phyloP scores from a whole-genome alignment of 495 filamentous ascomycete species.

The Penicillium atrosanguineum region DNA sequence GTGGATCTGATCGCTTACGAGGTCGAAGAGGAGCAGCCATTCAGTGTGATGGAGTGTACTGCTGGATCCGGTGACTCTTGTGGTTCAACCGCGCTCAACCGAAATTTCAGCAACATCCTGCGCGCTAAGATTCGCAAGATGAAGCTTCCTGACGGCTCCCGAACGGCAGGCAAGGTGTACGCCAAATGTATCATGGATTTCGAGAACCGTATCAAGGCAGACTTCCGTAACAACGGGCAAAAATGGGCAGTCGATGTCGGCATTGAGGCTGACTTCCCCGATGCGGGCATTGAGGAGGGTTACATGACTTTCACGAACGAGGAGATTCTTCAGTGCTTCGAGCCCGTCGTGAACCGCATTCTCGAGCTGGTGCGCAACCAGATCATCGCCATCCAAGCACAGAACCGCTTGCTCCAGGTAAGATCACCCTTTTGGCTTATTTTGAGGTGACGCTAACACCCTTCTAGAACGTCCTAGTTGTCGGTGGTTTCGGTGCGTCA shows the following conservation, averaged over 20 bases:
- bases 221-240: conserved; percentile 79
- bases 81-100: conserved; percentile 74
- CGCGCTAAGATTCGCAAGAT: conserved; percentile 80
- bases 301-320: conserved; percentile 85
- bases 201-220: conserved; percentile 78
- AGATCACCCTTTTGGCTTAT: conserved; percentile 6
- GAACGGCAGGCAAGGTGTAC: conserved; percentile 73
- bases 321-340: conserved; percentile 78
- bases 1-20: conserved; percentile 81
- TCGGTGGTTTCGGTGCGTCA: conserved; percentile 77
- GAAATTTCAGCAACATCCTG: conserved; percentile 77
- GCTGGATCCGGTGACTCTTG: conserved; percentile 77
- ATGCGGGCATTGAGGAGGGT: conserved; percentile 75
- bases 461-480: conserved; percentile 67
- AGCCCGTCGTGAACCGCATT: conserved; percentile 76
- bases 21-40: conserved; percentile 74
- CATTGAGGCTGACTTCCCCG: conserved; percentile 76
- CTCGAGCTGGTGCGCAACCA: conserved; percentile 76
- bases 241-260: conserved; percentile 83
- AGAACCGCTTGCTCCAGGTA: conserved; percentile 71
- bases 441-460: conserved; percentile 19
- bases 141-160: conserved; percentile 77
- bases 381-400: conserved; percentile 78
- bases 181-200: conserved; percentile 86
- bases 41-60: conserved; percentile 75